Evolutionary conservation across 169 alveolate species (phyloP).

Genomic region (Cryptosporidium sp.): DNA sequence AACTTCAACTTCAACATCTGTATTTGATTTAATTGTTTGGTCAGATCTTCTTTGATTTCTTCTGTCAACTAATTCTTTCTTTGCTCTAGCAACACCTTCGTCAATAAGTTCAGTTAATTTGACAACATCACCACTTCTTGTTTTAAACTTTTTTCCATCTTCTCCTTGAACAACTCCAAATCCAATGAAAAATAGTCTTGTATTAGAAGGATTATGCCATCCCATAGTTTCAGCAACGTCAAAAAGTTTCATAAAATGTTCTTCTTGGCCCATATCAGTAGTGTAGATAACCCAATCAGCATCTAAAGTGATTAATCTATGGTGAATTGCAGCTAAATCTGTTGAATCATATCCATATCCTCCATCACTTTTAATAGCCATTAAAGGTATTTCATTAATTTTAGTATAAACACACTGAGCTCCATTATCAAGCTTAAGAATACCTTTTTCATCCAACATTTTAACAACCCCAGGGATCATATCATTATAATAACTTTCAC

Average conservation of each 20-base stretch:
- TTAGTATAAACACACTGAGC: constrained; percentile 93
- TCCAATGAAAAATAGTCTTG: constrained; percentile 95
- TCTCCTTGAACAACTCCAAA: constrained; percentile 95
- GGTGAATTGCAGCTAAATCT: constrained; percentile 95
- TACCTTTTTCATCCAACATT: constrained; percentile 85
- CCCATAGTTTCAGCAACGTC: constrained; percentile 94
- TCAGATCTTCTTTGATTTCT: constrained; percentile 1
- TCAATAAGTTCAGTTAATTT: constrained; percentile 94
- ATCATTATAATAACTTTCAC: constrained; percentile 95
- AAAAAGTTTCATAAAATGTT: constrained; percentile 93
- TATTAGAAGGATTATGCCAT: constrained; percentile 85
- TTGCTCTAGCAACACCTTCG: constrained; percentile 96
- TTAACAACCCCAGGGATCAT: constrained; percentile 87
- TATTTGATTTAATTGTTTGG: not conserved
- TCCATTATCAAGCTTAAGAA: constrained; percentile 91
- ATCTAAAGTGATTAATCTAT: constrained; percentile 85
- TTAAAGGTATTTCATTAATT: constrained; percentile 88
- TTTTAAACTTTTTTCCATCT: constrained; percentile 95
- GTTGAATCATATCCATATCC: constrained; percentile 99
- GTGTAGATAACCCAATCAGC: constrained; percentile 94
- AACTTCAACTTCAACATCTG: constrained; percentile 17
- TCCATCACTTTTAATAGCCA: constrained; percentile 97
- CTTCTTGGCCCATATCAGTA: constrained; percentile 95
- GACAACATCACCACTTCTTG: constrained; percentile 95
- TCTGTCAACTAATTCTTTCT: constrained; percentile 85